Base-by-base conservation (phyloP, 805 yeast genomes). In the Lipomyces spencermartinsiae region DNA sequence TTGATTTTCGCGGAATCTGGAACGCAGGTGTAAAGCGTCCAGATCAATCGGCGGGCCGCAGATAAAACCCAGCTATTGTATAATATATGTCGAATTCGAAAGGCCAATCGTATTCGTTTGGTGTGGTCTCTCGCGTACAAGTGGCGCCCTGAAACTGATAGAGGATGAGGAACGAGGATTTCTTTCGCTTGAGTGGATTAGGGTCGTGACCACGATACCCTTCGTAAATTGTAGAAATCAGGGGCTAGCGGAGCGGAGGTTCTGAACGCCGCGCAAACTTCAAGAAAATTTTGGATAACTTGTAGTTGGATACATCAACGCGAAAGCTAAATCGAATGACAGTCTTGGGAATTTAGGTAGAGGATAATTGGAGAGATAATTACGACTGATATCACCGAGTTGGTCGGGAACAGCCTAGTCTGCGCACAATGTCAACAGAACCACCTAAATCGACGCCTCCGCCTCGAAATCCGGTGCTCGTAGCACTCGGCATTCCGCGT, bases 401-500 rank as follows among this genome's bases (percentile, higher is more conserved):
- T 7, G 43, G 1, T 16, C 19, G 22, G 49, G 22, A 43, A 43
- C 49, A 43, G 19, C 49, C 29, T 25, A 43, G 19, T 2, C 49
- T 43, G 22, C 49, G n/a, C 49, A 37, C 22, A 43, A 43, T 43
- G 49, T 43, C 49, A 7, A 43, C 49, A 43, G 25, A 12, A 43
- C 22, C 49, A 43, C 22, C 49, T 16, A 54, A 54, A 7, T 6
- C 49, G 9, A 3, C 61, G 14, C 64, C 64, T 7, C 62, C 62
- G 10, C 37, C 58, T 5, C 61, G 61, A 34, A 73, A 93, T 75
- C 97, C 97, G 1, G 97, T 96, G 1, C 84, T 93, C 58, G 80
- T 85, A 71, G 89, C 92, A 75, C 86, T 94, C 91, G 98, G 98
- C 0, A 85, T 94, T 59, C 91, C 92, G 4, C 80, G 89, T 14